These are phyloP conservation scores for Ramaria rubella DNA, from an alignment of 768 basidiomycete species.

Conservation along the genomic window DNA sequence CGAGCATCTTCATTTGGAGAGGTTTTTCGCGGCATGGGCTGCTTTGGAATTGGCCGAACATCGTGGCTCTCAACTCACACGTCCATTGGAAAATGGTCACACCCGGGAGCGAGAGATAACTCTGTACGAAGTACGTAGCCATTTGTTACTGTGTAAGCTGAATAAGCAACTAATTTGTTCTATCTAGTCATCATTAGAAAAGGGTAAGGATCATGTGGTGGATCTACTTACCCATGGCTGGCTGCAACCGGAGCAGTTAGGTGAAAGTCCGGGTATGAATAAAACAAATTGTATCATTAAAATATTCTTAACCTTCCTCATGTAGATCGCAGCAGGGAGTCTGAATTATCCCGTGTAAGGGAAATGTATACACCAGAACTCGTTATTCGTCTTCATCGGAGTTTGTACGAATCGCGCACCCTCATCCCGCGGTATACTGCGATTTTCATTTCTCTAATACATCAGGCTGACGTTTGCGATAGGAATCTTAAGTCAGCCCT, in stretches of 20 bases:
- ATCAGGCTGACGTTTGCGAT: not conserved
- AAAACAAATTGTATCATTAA: not conserved
- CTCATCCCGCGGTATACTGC: conserved; percentile 58
- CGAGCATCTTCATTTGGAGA: conserved; percentile 63
- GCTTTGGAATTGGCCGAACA: conserved; percentile 10
- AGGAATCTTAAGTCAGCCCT: conserved; percentile 76
- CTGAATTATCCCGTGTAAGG: conserved; percentile 61
- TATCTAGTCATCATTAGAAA: conserved; percentile 50
- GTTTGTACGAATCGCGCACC: conserved; percentile 57
- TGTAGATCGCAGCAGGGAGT: not conserved
- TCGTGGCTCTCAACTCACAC: conserved; percentile 12
- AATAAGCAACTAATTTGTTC: not conserved
- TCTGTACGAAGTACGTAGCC: conserved; percentile 7
- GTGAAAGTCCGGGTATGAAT: conserved; percentile 25
- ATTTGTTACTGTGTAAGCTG: not conserved
- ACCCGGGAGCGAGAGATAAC: conserved; percentile 11
- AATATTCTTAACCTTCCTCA: not conserved
- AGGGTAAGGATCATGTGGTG: conserved; percentile 55
- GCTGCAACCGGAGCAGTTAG: conserved; percentile 47
- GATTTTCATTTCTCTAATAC: not conserved
- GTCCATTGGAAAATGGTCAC: conserved; percentile 2
- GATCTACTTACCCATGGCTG: conserved; percentile 74
- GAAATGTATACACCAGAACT: conserved; percentile 88
- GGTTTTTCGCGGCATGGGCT: conserved; percentile 70
- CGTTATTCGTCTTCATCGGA: conserved; percentile 73